phyloP scores from a whole-genome alignment of 805 yeast species.

The Candida yuanshanica region DNA sequence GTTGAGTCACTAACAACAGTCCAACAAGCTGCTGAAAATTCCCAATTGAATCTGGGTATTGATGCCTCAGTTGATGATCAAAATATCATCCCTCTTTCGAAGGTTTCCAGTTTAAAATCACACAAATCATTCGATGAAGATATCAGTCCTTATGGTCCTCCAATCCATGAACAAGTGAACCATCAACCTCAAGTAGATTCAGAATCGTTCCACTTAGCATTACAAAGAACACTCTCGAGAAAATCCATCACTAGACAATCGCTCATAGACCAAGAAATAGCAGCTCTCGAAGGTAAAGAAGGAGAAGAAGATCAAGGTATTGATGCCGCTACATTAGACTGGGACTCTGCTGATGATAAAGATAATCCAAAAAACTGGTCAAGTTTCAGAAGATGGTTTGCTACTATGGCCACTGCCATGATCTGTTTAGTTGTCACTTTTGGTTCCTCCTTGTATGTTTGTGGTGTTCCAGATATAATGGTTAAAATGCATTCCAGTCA shows the following conservation, averaged over 20 bases:
- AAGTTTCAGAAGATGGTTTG: slow-evolving; percentile 52
- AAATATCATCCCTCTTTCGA: slow-evolving; percentile 5
- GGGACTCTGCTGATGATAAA: slow-evolving; percentile 60
- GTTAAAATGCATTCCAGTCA: slow-evolving; percentile 45
- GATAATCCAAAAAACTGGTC: slow-evolving; percentile 72
- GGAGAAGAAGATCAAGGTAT: slow-evolving; percentile 21
- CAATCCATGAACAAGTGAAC: slow-evolving; percentile 6
- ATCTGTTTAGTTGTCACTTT: slow-evolving; percentile 66
- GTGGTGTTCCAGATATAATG: slow-evolving; percentile 54
- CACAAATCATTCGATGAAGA: slow-evolving; percentile 14
- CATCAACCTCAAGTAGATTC: slow-evolving; percentile 6
- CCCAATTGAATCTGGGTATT: background rate
- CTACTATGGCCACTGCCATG: slow-evolving; percentile 59
- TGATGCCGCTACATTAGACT: slow-evolving; percentile 39
- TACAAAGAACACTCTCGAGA: slow-evolving; percentile 23
- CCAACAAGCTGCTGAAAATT: background rate
- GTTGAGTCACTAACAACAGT: slow-evolving; percentile 7
- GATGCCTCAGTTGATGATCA: background rate
- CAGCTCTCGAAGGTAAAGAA: background rate
- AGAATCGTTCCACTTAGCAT: slow-evolving; percentile 19
- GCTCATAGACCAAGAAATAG: slow-evolving; percentile 4
- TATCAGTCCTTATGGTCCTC: slow-evolving; percentile 16
- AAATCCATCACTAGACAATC: slow-evolving; percentile 13
- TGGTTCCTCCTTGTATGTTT: slow-evolving; percentile 69
- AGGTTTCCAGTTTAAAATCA: slow-evolving; percentile 9